Conservation (phyloP, 768 basidiomycete species). For the Nidularia sp. region DNA sequence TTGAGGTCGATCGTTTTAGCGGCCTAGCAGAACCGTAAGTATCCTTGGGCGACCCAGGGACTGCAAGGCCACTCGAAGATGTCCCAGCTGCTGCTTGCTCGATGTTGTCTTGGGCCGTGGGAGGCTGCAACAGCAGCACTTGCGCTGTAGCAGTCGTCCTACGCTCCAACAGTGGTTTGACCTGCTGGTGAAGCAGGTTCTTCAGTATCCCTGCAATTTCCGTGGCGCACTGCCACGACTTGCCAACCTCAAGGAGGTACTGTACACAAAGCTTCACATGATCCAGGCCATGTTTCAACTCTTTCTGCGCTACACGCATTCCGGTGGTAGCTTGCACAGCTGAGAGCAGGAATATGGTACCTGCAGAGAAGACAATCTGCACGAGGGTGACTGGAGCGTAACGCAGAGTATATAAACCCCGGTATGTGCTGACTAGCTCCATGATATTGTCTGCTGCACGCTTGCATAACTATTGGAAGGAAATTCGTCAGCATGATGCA, state of each 20-base stretch:
- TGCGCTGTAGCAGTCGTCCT: background rate
- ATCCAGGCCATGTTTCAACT: conserved; percentile 35
- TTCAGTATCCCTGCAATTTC: conserved; percentile 44
- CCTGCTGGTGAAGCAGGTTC: conserved; percentile 36
- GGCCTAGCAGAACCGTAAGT: no score
- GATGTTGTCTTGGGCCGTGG: no score
- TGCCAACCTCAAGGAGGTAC: conserved; percentile 49
- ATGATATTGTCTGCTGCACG: conserved; percentile 53
- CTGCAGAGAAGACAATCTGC: conserved; percentile 56
- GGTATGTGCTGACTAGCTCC: conserved; percentile 46
- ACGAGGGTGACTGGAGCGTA: conserved; percentile 55
- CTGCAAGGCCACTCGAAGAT: no score
- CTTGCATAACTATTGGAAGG: conserved; percentile 38
- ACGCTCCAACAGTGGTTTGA: conserved; percentile 20
- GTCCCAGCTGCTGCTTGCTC: no score
- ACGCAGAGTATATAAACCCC: conserved; percentile 48
- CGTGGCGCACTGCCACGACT: conserved; percentile 49
- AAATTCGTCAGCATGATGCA: conserved; percentile 11
- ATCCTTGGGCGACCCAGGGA: no score
- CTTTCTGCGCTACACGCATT: conserved; percentile 40
- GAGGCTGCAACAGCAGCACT: no score
- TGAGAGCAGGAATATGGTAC: conserved; percentile 51
- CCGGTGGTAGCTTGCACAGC: conserved; percentile 51
- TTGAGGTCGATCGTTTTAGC: no score
- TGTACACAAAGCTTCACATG: conserved; percentile 44